phyloP scores from a whole-genome alignment of 305 asterid species.

The Fraxinus xanthoxyloides region DNA sequence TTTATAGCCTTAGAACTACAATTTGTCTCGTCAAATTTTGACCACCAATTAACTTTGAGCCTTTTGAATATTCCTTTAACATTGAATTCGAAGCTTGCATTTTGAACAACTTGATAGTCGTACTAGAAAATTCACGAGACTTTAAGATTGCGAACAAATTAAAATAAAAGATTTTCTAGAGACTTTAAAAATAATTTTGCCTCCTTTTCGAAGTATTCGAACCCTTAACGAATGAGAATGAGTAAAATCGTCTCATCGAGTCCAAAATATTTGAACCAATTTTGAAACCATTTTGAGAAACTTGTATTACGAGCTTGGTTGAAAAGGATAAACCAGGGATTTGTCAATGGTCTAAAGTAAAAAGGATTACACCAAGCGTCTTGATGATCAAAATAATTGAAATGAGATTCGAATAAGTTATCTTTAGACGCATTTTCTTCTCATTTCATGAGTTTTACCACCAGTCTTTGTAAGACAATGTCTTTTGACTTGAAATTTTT shows the following conservation, averaged over 20 bases:
- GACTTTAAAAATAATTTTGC: neutral
- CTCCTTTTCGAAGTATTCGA: neutral
- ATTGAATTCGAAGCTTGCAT: neutral
- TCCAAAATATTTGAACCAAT: neutral
- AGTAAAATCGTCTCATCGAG: neutral
- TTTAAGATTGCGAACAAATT: neutral
- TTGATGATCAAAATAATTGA: neutral
- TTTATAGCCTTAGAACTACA: neutral
- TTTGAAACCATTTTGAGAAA: neutral
- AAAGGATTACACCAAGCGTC: neutral
- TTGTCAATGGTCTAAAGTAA: neutral
- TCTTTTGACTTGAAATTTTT: too few relatives aligned
- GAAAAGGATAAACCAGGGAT: neutral
- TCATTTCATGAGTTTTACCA: neutral
- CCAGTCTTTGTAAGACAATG: neutral
- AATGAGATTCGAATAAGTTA: neutral
- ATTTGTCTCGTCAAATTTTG: neutral
- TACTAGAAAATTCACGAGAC: neutral
- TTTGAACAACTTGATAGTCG: neutral
- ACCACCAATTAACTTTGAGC: neutral
- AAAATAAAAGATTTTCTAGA: neutral
- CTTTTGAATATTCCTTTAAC: neutral
- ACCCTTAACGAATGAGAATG: neutral
- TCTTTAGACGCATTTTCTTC: neutral
- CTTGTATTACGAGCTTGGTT: neutral